Evolutionary conservation across 2,329 filamentous ascomycete genomes (phyloP), one percentile per base, ranked within the genome.

Genomic region (Grosmannia huntii): DNA sequence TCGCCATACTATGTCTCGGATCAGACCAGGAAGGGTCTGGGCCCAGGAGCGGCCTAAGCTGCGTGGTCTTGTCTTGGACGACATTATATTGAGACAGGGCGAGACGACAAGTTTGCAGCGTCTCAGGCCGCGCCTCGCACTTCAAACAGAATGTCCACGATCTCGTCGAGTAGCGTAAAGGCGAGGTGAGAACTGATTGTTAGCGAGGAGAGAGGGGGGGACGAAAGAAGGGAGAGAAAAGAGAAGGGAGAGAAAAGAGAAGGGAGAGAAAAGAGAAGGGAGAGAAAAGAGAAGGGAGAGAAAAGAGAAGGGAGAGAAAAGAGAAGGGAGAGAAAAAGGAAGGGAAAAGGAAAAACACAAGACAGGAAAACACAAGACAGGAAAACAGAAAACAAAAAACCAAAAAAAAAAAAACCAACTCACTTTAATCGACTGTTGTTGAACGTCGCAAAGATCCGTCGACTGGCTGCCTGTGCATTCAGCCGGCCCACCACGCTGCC

Each of bases 341-440:
- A n/a, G n/a, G n/a, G n/a, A n/a, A n/a, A n/a, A n/a, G n/a, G n/a
- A n/a, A 23, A 53, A 23, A 33, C 27, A 48, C 10, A 27, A 1
- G 48, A 33, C n/a, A n/a, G n/a, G n/a, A n/a, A n/a, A n/a, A n/a
- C n/a, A n/a, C n/a, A n/a, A n/a, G n/a, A n/a, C n/a, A 44, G 59
- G 52, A 23, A 53, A 23, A 33, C 27, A 48, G 16, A 27, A 1
- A 55, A 33, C n/a, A n/a, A n/a, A n/a, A n/a, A n/a, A n/a, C n/a
- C n/a, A n/a, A n/a, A n/a, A n/a, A n/a, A n/a, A n/a, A n/a, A n/a
- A n/a, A n/a, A n/a, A n/a, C n/a, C n/a, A 50, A 52, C 86, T 76
- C 74, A 91, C 87, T 97, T 96, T 64, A 99, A 75, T 63, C 90
- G 80, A 60, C 84, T 80, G 72, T 97, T 99, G 71, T 99, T 99